Conservation (phyloP, 2,329 filamentous ascomycete species). For the Alternaria alternata region DNA sequence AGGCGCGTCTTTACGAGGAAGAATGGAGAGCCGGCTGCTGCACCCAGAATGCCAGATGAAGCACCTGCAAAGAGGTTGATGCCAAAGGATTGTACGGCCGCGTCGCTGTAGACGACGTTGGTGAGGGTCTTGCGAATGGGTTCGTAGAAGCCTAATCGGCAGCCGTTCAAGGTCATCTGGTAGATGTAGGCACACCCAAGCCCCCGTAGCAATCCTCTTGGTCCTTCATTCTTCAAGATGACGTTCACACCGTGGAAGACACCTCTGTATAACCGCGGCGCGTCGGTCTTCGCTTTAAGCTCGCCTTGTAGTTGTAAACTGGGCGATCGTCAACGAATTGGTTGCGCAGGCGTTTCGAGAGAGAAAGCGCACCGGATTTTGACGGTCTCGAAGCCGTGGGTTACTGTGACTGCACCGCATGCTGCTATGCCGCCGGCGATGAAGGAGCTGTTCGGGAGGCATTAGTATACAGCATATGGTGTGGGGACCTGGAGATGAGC, state of each 20-base stretch:
- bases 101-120: constrained; percentile 73
- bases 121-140: constrained; percentile 81
- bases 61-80: constrained; percentile 96
- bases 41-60: constrained; percentile 86
- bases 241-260: constrained; percentile 90
- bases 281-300: constrained; percentile 83
- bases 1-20: constrained; percentile 97
- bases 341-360: not conserved
- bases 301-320: constrained; percentile 97
- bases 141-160: constrained; percentile 96
- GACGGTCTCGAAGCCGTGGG: constrained; percentile 97
- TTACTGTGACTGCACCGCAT: constrained; percentile 95
- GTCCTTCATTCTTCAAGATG: constrained; percentile 88
- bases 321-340: constrained; percentile 31
- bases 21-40: constrained; percentile 92
- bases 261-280: constrained; percentile 87
- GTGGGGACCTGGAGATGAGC: not conserved
- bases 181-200: constrained; percentile 95
- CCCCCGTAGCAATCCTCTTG: constrained; percentile 85
- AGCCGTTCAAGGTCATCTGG: constrained; percentile 95
- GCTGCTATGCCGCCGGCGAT: constrained; percentile 95
- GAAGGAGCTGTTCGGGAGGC: constrained; percentile 70
- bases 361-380: constrained; percentile 81
- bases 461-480: constrained; percentile 1
- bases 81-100: constrained; percentile 79